Evolutionary conservation across 164 flowering plant species (phyloP), one percentile per base, ranked within the genome.

Genomic region (Piper longum): DNA sequence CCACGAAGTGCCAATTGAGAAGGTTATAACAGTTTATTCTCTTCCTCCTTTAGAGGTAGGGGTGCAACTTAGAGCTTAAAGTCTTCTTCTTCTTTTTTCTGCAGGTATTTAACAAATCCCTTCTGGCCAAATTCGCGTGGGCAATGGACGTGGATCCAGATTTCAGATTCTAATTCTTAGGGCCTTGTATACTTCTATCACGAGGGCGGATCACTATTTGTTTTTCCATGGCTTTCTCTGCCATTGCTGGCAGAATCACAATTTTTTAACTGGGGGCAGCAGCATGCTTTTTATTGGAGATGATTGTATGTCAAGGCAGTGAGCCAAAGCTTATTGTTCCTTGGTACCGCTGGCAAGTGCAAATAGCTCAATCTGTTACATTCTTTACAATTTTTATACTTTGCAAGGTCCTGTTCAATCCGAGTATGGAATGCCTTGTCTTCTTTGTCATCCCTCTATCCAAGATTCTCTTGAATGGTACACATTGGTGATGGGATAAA

Each of bases 1-100:
- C 36, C 89, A 83, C 62, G 99, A 95, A 70, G 99, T 95, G 62
- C 96, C 97, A 5, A 91, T 95, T 64, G 99, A 95, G 76, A 95
- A 95, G 96, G 99, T 95, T 9, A 58, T 26, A 73, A 11, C 0
- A n/a, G 43, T 62, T 44, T 17, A 7, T 59, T 62, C 52, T 18
- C 58, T 54, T 3, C 39, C 17, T n/a, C 26, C 13, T 19, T 19
- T 13, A 18, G 17, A 3, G 8, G 36, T 9, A 43, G 8, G 36
- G 52, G 12, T 9, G 36, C 18, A 43, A 5, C 18, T n/a, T 4
- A 4, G 11, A 9, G 12, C 14, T 48, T 48, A 61, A 7, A 56
- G 8, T 64, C 60, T 57, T 64, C 52, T 56, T 64, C 16, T n/a
- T 14, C 44, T 17, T 44, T 6, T 0, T 59, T 36, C 54, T 6